Percentiles rank a stretch among this genome's conserved stretches.
phyloP scores from a whole-genome alignment of 495 filamentous ascomycete species.

The Extremus antarcticus region DNA sequence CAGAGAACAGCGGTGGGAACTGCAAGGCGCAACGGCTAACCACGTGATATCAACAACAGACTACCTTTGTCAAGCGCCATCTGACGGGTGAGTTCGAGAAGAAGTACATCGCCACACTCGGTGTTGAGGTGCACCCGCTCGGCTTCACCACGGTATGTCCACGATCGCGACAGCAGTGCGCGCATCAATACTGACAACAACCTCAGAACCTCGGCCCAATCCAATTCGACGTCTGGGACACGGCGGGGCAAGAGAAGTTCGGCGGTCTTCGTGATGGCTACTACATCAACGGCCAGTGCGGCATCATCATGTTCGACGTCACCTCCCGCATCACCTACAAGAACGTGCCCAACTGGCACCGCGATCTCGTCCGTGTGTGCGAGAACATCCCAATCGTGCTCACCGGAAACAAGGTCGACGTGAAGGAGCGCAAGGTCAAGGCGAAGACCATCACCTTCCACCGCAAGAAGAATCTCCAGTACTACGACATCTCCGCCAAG shows the following conservation, averaged over 20 bases:
- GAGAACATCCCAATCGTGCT: slow-evolving; percentile 99
- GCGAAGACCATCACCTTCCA: slow-evolving; percentile 99
- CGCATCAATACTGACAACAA: slow-evolving; percentile 32
- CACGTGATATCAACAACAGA: slow-evolving; percentile 41
- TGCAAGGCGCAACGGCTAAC: not conserved
- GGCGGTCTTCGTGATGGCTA: slow-evolving; percentile 99
- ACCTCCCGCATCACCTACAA: slow-evolving; percentile 99
- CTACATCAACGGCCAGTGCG: slow-evolving; percentile 99
- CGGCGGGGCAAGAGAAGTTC: slow-evolving; percentile 99
- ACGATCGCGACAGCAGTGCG: not conserved
- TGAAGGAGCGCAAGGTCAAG: slow-evolving; percentile 99
- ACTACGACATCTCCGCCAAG: slow-evolving; percentile 99
- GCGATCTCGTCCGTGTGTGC: slow-evolving; percentile 98
- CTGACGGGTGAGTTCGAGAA: slow-evolving; percentile 99
- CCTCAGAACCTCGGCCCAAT: slow-evolving; percentile 83
- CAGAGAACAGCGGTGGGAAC: not conserved
- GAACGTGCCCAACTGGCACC: slow-evolving; percentile 99
- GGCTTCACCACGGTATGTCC: slow-evolving; percentile 80
- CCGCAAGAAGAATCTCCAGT: slow-evolving; percentile 99
- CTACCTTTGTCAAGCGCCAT: slow-evolving; percentile 99
- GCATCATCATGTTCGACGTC: slow-evolving; percentile 99
- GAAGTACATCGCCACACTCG: slow-evolving; percentile 99
- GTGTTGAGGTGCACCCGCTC: slow-evolving; percentile 97
- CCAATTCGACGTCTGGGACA: slow-evolving; percentile 99
- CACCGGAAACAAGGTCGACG: slow-evolving; percentile 98